phyloP scores from a whole-genome alignment of 805 yeast species.

The Kregervanrija delftensis region DNA sequence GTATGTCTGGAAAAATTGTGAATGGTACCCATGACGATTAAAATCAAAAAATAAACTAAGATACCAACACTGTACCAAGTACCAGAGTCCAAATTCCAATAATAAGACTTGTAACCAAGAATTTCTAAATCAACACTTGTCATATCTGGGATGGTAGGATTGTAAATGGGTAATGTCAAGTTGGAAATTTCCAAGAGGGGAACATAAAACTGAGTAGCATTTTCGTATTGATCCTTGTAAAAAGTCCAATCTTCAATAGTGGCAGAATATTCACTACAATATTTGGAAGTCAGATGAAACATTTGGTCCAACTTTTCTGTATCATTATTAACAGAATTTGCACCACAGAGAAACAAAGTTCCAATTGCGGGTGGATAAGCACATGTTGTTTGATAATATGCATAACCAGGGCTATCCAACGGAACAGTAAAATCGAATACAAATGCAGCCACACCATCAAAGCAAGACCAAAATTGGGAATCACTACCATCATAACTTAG shows the following conservation, averaged over 20 bases:
- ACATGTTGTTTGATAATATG: constrained; percentile 4
- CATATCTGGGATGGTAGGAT: constrained; percentile 11
- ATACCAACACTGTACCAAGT: constrained; percentile 30
- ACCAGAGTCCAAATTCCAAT: constrained; percentile 20
- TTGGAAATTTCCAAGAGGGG: constrained; percentile 2
- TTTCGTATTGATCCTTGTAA: constrained; percentile 15
- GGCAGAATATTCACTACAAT: not conserved
- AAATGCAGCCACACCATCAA: too few species aligned
- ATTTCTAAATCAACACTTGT: not conserved
- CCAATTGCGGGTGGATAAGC: constrained; percentile 15
- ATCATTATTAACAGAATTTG: constrained; percentile 1
- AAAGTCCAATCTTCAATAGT: constrained; percentile 12
- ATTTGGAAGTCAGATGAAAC: not conserved
- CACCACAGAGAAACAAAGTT: constrained; percentile 9
- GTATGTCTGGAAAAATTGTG: constrained; percentile 26
- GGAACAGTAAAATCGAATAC: too few species aligned
- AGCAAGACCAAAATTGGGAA: too few species aligned
- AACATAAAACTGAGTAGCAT: constrained; percentile 7
- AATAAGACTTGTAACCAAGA: constrained; percentile 10
- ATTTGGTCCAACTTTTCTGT: not conserved
- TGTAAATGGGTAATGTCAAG: constrained; percentile 7
- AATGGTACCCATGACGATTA: constrained; percentile 30
- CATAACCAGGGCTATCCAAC: not conserved
- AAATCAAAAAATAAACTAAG: constrained; percentile 32
- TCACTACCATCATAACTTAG: too few species aligned